phyloP scores from a whole-genome alignment of 2,329 filamentous ascomycete genomes.

The Domatiomyces globalis region DNA sequence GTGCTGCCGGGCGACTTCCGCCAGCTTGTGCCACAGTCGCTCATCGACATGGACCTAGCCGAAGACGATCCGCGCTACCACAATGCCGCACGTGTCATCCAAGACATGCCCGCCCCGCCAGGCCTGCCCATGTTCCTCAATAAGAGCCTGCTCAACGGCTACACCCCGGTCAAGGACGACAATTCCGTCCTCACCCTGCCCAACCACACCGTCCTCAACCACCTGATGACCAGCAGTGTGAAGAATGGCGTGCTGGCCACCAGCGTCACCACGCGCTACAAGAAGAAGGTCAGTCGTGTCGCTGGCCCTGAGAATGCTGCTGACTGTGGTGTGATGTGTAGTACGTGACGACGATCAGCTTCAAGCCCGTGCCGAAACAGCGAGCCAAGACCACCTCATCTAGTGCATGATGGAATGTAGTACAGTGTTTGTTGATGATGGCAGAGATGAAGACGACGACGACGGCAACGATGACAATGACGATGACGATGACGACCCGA shows the following conservation, averaged over 20 bases:
- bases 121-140: conserved; percentile 78
- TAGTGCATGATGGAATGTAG: too few species aligned
- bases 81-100: conserved; percentile 58
- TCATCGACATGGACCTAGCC: conserved; percentile 71
- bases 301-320: not conserved
- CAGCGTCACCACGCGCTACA: conserved; percentile 93
- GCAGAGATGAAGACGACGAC: not conserved
- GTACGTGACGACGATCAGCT: conserved; percentile 97
- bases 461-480: too few species aligned
- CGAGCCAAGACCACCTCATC: not conserved
- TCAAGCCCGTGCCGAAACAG: conserved; percentile 59
- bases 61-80: conserved; percentile 65
- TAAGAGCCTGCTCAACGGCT: conserved; percentile 87
- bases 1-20: conserved; percentile 49
- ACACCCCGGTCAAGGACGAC: conserved; percentile 89
- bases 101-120: conserved; percentile 70
- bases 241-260: conserved; percentile 92
- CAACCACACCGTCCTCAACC: conserved; percentile 92
- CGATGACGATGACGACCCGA: too few species aligned
- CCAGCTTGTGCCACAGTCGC: conserved; percentile 63
- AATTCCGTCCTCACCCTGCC: conserved; percentile 94
- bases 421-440: too few species aligned
- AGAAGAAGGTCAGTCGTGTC: conserved; percentile 50
- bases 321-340: conserved; percentile 27
- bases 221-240: conserved; percentile 93